These are phyloP conservation scores for Triangularia verruculosa DNA, from an alignment of 2,329 filamentous ascomycete species.

Conservation along the genomic window DNA sequence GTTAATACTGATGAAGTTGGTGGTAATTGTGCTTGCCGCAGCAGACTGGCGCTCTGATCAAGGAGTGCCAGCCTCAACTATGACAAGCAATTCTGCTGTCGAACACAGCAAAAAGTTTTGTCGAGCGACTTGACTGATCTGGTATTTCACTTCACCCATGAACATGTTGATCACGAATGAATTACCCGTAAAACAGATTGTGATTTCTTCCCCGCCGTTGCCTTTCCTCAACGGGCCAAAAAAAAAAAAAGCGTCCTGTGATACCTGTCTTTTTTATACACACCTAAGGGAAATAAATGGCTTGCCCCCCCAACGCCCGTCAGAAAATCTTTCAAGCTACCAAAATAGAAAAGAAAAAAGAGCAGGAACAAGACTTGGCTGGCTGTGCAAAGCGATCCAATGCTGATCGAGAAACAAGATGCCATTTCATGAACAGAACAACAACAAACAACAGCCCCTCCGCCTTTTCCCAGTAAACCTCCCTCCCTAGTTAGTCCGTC, in stretches of 20 bases:
- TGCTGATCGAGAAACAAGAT: neutral
- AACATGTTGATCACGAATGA: neutral
- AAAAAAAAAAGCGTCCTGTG: neutral
- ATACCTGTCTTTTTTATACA: slow-evolving; percentile 5
- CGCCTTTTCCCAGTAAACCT: neutral
- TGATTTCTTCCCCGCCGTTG: neutral
- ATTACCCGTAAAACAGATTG: neutral
- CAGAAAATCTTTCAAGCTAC: neutral
- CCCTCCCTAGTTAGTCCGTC: neutral
- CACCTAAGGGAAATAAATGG: slow-evolving; percentile 4
- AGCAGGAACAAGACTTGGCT: neutral
- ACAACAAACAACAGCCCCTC: neutral
- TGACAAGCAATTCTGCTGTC: no score
- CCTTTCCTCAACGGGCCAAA: neutral
- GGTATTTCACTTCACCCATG: neutral
- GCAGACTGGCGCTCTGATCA: no score
- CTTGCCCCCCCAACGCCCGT: slow-evolving; percentile 14
- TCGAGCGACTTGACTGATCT: neutral
- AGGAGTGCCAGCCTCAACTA: no score
- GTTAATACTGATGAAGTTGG: neutral
- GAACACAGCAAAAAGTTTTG: no score
- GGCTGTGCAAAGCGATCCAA: slow-evolving; percentile 1
- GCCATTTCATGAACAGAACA: neutral
- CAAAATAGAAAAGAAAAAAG: neutral
- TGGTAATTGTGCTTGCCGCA: neutral